A percentile compares a stretch with the other conserved stretches of the same genome.
Conservation (phyloP, 495 filamentous ascomycete genomes). For the Penicillium verhagenii region DNA sequence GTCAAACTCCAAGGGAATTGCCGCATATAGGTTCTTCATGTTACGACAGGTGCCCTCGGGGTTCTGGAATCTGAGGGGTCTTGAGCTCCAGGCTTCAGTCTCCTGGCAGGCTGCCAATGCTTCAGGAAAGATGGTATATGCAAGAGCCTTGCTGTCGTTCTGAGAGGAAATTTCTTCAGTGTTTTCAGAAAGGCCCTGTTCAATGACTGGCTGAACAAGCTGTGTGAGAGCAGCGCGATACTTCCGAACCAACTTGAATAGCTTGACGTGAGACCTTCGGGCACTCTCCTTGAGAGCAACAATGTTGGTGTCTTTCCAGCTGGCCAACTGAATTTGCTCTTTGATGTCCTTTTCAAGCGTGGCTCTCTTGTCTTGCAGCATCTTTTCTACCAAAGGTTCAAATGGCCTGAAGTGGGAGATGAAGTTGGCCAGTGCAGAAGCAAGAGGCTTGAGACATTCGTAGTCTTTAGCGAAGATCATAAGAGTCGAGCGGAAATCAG, state of each 20-base stretch:
- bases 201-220: conserved; percentile 62
- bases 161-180: conserved; percentile 19
- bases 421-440: conserved; percentile 71
- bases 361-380: conserved; percentile 59
- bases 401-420: conserved; percentile 70
- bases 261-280: conserved; percentile 81
- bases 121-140: conserved; percentile 35
- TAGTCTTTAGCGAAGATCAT: conserved; percentile 53
- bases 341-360: conserved; percentile 82
- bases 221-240: conserved; percentile 75
- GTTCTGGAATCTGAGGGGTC: conserved; percentile 70
- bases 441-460: conserved; percentile 48
- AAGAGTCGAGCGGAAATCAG: conserved; percentile 59
- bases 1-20: conserved; percentile 53
- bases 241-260: conserved; percentile 88
- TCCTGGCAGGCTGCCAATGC: conserved; percentile 53
- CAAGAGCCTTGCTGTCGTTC: conserved; percentile 14
- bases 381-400: conserved; percentile 58
- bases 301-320: conserved; percentile 97
- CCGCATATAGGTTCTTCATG: conserved; percentile 58
- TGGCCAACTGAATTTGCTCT: conserved; percentile 81
- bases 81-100: conserved; percentile 51
- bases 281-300: conserved; percentile 83
- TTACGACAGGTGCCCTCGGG: conserved; percentile 58
- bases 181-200: conserved; percentile 62